Evolutionary conservation across 2,329 filamentous ascomycete genomes (phyloP).

Genomic region (Fonsecaea erecta): DNA sequence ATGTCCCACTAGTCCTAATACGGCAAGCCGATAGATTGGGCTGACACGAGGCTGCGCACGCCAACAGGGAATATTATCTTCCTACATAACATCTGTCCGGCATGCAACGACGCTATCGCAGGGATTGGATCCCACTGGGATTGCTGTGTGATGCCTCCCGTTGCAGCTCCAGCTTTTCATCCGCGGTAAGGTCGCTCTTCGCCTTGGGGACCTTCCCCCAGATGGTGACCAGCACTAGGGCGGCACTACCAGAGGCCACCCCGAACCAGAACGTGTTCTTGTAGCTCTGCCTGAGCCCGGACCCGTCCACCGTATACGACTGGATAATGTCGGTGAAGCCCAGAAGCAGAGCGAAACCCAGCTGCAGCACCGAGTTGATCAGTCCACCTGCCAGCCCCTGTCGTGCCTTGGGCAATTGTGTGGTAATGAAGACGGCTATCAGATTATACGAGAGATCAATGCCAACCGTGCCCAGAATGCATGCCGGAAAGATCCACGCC

Average conservation of each 20-base stretch:
- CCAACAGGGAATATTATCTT: neutral
- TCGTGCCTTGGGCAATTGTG: conserved; percentile 65
- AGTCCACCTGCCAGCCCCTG: conserved; percentile 75
- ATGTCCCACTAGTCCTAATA: neutral
- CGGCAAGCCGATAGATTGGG: too few species aligned
- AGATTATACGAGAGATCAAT: conserved; percentile 78
- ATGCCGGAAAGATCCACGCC: conserved; percentile 71
- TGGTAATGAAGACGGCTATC: conserved; percentile 77
- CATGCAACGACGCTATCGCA: neutral
- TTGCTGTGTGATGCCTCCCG: conserved; percentile 20
- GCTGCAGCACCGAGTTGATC: conserved; percentile 71
- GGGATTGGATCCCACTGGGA: neutral
- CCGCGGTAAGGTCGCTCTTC: conserved; percentile 61
- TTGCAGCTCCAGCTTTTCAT: conserved; percentile 54
- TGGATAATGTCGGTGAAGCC: conserved; percentile 69
- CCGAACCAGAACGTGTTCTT: conserved; percentile 63
- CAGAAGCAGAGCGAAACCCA: conserved; percentile 73
- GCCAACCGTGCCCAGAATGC: conserved; percentile 68
- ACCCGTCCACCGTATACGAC: conserved; percentile 52
- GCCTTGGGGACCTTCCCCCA: conserved; percentile 63
- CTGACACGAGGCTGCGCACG: too few species aligned
- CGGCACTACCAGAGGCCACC: conserved; percentile 58
- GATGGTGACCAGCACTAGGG: conserved; percentile 57
- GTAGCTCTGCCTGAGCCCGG: conserved; percentile 59
- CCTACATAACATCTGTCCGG: neutral